phyloP scores from a whole-genome alignment of 176 grass and related monocot species.

The Triticum urartu region DNA sequence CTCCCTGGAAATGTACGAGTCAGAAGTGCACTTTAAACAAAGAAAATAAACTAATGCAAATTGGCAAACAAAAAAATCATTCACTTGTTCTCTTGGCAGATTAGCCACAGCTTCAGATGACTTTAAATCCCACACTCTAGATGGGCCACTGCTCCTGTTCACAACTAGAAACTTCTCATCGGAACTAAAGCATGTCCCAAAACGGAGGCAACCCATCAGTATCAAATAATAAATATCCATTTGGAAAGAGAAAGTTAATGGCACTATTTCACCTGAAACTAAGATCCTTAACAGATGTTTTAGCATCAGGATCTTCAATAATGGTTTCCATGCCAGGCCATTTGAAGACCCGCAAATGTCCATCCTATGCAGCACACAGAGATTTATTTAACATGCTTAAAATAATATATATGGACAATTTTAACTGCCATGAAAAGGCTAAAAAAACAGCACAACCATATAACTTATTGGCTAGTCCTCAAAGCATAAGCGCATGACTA shows the following conservation, averaged over 20 bases:
- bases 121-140: slow-evolving; percentile 76
- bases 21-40: slow-evolving; percentile 24
- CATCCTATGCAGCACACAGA: slow-evolving; percentile 53
- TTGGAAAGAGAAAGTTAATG: not conserved
- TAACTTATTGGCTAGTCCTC: not conserved
- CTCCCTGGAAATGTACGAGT: slow-evolving; percentile 65
- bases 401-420: slow-evolving; percentile 14
- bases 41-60: not conserved
- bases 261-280: slow-evolving; percentile 62
- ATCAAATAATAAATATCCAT: slow-evolving; percentile 15
- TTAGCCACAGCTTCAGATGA: slow-evolving; percentile 63
- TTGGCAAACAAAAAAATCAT: not conserved
- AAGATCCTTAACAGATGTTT: slow-evolving; percentile 83
- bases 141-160: slow-evolving; percentile 72
- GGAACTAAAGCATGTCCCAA: slow-evolving; percentile 45
- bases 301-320: slow-evolving; percentile 66
- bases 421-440: not conserved
- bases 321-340: slow-evolving; percentile 74
- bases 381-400: slow-evolving; percentile 11
- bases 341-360: slow-evolving; percentile 84
- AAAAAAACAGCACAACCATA: slow-evolving; percentile 5
- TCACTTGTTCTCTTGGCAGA: slow-evolving; percentile 82
- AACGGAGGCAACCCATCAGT: slow-evolving; percentile 23
- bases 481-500: not conserved
- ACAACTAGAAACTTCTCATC: slow-evolving; percentile 80